Evolutionary conservation across 139 green algal genomes (phyloP).

Genomic region (Nannochloris sp.): DNA sequence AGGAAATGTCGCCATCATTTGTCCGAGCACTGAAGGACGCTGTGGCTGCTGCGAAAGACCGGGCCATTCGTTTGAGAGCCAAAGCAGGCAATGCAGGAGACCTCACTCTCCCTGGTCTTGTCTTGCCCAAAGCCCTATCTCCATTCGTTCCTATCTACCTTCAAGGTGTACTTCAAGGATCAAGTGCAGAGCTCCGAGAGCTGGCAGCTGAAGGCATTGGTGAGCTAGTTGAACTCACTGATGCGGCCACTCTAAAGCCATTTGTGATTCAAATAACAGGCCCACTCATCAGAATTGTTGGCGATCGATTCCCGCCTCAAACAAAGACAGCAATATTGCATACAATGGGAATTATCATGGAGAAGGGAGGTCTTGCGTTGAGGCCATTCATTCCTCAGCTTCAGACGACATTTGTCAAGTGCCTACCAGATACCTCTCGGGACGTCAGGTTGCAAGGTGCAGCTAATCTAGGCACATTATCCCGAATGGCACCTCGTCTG

Average conservation of each 20-base stretch:
- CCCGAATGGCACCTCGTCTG: conserved; percentile 53
- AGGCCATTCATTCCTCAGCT: conserved; percentile 97
- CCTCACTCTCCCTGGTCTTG: conserved; percentile 73
- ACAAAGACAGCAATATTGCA: conserved; percentile 83
- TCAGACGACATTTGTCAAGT: conserved; percentile 97
- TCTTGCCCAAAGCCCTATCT: conserved; percentile 73
- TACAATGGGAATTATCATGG: conserved; percentile 79
- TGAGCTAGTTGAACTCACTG: conserved; percentile 77
- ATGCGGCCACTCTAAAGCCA: conserved; percentile 66
- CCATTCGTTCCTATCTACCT: conserved; percentile 92
- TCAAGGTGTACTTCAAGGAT: conserved; percentile 71
- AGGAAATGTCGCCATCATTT: conserved; percentile 71
- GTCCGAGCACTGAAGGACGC: conserved; percentile 54
- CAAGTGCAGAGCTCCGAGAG: conserved; percentile 72
- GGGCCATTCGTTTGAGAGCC: conserved; percentile 60
- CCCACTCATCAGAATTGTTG: conserved; percentile 94
- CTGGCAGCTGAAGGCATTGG: conserved; percentile 79
- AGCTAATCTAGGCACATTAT: conserved; percentile 71
- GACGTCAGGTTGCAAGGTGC: conserved; percentile 45
- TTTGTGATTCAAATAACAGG: conserved; percentile 78
- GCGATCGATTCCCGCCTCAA: conserved; percentile 61
- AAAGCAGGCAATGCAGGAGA: conserved; percentile 7
- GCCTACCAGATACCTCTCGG: conserved; percentile 66
- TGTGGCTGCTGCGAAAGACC: conserved; percentile 62
- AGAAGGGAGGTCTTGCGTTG: conserved; percentile 70